Evolutionary conservation across 148 eudicot genomes (phyloP).

Genomic region (Amaranthus cruentus): DNA sequence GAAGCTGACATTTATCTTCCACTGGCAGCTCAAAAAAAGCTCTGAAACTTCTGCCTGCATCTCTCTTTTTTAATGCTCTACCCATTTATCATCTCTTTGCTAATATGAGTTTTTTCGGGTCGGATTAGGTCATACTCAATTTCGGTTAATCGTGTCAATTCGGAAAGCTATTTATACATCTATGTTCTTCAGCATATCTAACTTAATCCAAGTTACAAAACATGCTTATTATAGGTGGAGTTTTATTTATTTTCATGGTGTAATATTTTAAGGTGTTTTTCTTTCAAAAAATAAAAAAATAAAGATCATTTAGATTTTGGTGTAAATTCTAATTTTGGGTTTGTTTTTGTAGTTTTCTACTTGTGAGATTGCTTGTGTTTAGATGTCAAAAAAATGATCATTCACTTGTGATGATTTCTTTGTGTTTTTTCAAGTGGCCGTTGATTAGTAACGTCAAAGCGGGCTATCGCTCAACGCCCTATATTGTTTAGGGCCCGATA

Average conservation of each 20-base stretch:
- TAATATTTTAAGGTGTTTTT: background rate
- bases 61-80: slow-evolving; percentile 2
- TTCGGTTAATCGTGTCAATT: background rate
- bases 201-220: background rate
- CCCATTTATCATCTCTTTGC: slow-evolving; percentile 1
- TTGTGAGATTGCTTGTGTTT: background rate
- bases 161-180: background rate
- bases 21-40: slow-evolving; percentile 6
- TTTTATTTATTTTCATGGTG: background rate
- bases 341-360: background rate
- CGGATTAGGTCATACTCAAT: background rate
- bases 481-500: no score
- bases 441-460: no score
- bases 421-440: background rate
- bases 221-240: background rate
- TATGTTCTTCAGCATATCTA: slow-evolving; percentile 2
- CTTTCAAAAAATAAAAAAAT: background rate
- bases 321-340: slow-evolving; percentile 1
- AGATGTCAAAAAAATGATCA: background rate
- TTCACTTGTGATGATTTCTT: background rate
- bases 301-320: background rate
- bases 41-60: slow-evolving; percentile 2
- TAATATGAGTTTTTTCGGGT: background rate
- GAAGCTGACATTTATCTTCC: slow-evolving; percentile 27
- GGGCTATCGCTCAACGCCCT: no score